Percentiles rank a stretch among this genome's conserved stretches.
These are phyloP conservation scores for Pseudopyrenochaeta lycopersici DNA, from an alignment of 2,329 filamentous ascomycete species.

Conservation along the genomic window DNA sequence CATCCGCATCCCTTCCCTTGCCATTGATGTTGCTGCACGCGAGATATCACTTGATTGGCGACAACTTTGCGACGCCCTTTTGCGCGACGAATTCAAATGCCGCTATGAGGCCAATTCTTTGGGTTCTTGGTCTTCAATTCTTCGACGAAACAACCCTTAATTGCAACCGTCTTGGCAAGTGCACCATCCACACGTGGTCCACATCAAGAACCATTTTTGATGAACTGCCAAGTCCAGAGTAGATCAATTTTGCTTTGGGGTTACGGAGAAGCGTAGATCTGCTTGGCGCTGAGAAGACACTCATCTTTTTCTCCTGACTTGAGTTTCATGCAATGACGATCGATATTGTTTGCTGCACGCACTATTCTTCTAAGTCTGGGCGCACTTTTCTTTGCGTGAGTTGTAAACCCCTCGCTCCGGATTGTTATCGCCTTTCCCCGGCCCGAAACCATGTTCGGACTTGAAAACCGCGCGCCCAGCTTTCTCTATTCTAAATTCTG, in stretches of 20 bases:
- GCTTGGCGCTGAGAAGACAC: constrained; percentile 20
- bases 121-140: constrained; percentile 16
- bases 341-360: constrained; percentile 11
- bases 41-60: constrained; percentile 28
- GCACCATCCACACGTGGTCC: constrained; percentile 8
- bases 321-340: constrained; percentile 9
- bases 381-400: constrained; percentile 12
- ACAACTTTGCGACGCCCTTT: constrained; percentile 20
- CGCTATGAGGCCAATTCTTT: constrained; percentile 14
- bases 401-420: neutral
- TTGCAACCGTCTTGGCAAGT: constrained; percentile 15
- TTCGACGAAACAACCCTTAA: constrained; percentile 10
- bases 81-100: constrained; percentile 20
- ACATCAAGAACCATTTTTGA: constrained; percentile 4
- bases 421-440: constrained; percentile 2
- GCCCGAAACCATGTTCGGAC: neutral
- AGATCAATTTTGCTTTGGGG: constrained; percentile 19
- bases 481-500: neutral
- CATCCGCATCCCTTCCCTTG: constrained; percentile 19
- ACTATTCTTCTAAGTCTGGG: constrained; percentile 14
- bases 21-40: constrained; percentile 15
- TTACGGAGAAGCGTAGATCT: constrained; percentile 17
- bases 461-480: constrained; percentile 6
- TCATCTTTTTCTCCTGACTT: constrained; percentile 8
- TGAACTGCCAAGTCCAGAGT: constrained; percentile 8